Percentiles rank a stretch among this genome's conserved stretches.
These are phyloP conservation scores for Magnaporthales sp. DNA, from an alignment of 2,329 filamentous ascomycete species.

Conservation along the genomic window DNA sequence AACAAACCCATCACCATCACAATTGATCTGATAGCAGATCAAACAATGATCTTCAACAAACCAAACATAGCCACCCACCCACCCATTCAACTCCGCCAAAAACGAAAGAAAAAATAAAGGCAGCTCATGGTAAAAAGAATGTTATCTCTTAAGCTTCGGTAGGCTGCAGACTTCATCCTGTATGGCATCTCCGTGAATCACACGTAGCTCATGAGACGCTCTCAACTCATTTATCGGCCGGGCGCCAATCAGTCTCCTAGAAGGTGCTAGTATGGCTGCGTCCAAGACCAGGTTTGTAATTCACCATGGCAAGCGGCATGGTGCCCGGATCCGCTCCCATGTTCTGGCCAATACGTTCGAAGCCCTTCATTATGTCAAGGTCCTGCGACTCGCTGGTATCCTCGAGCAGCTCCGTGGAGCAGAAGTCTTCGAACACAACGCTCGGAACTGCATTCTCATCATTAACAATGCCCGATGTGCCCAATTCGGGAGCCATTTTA, in stretches of 20 bases:
- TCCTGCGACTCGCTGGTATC: conserved; percentile 49
- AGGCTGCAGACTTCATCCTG: neutral
- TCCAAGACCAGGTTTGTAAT: conserved; percentile 20
- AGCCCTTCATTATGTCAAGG: conserved; percentile 67
- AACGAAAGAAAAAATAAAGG: neutral
- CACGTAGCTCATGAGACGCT: too few relatives aligned
- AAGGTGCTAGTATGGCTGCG: conserved; percentile 29
- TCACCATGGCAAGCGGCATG: neutral
- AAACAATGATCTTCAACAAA: too few relatives aligned
- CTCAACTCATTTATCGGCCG: too few relatives aligned
- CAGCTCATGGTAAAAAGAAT: neutral
- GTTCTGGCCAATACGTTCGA: conserved; percentile 57
- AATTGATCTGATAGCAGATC: too few relatives aligned
- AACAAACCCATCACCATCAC: neutral
- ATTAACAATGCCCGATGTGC: conserved; percentile 34
- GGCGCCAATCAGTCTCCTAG: conserved; percentile 16
- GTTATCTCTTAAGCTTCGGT: neutral
- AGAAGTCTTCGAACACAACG: conserved; percentile 24
- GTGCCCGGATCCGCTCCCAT: neutral
- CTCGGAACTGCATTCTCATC: conserved; percentile 19
- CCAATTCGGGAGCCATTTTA: conserved; percentile 28
- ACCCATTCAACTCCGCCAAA: neutral
- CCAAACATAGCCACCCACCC: too few relatives aligned
- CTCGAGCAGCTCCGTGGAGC: conserved; percentile 46
- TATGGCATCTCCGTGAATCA: neutral